Percentiles rank a stretch among this genome's conserved stretches.
phyloP scores from a whole-genome alignment of 2,329 filamentous ascomycete species.

The Tolypocladium inflatum region DNA sequence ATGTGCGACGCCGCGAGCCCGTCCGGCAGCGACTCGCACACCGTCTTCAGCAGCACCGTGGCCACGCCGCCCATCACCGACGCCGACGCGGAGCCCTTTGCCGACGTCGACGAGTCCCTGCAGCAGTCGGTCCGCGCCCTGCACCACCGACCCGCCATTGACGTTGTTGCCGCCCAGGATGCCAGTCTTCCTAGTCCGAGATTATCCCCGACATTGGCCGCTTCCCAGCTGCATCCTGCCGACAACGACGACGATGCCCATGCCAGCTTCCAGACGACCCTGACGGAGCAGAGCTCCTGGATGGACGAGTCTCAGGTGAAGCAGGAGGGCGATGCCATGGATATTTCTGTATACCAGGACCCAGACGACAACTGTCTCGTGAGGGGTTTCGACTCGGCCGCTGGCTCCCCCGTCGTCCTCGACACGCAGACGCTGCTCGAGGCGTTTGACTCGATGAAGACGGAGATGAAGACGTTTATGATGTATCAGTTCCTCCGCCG shows the following conservation, averaged over 20 bases:
- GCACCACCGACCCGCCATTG: conserved; percentile 45
- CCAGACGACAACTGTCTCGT: conserved; percentile 11
- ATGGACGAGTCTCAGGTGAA: conserved; percentile 32
- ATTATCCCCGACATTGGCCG: conserved; percentile 81
- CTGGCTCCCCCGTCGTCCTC: conserved; percentile 38
- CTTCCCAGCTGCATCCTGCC: conserved; percentile 43
- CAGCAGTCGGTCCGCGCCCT: conserved; percentile 35
- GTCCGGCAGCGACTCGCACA: conserved; percentile 44
- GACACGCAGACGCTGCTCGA: conserved; percentile 83
- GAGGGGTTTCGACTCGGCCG: neutral
- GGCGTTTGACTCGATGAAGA: conserved; percentile 82
- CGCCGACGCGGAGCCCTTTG: conserved; percentile 55
- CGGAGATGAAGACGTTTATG: conserved; percentile 87
- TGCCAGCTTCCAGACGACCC: conserved; percentile 21
- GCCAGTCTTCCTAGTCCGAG: conserved; percentile 91
- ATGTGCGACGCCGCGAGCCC: conserved; percentile 41
- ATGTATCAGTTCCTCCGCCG: conserved; percentile 92
- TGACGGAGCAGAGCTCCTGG: conserved; percentile 20
- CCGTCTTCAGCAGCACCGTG: conserved; percentile 52
- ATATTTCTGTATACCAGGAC: neutral
- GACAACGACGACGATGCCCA: conserved; percentile 32
- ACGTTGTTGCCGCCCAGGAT: conserved; percentile 70
- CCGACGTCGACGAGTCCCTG: conserved; percentile 37
- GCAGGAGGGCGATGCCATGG: conserved; percentile 12
- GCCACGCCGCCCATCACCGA: conserved; percentile 71